Base-by-base conservation (phyloP, 225 moss, liverwort and hornwort genomes). In the Antitrichia curtipendula region DNA sequence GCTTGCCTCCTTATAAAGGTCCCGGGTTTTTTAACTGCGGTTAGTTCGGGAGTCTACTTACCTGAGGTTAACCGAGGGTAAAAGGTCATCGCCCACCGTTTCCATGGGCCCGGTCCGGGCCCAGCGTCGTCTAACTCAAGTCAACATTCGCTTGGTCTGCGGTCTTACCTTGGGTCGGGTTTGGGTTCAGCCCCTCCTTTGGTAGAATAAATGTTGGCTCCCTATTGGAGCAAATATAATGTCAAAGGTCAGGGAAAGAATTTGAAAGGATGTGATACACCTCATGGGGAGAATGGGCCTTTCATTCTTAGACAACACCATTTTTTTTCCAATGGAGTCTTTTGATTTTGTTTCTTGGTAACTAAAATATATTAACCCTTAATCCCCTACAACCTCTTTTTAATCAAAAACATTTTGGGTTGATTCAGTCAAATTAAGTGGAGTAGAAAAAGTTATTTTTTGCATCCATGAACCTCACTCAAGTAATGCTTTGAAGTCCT, bases 11-110 rank as follows among this genome's bases (percentile, higher is more conserved):
- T 93, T 93, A 85, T 91, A 34, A 61, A 74, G 74, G 74, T 50
- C 74, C 84, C 6, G 0, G 11, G 29, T 16, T 77, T 84, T n/a
- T 90, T 87, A 88, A 86, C 84, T 4, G 43, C 1, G 58, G 89
- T 78, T 57, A 85, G 1, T 75, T 15, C 66, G 3, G 68, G 23
- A 3, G 18, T 10, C 16, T 12, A 9, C 14, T 80, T 47, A 61
- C 43, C 32, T 25, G 22, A 10, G 87, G 72, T 64, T 28, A 73
- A 41, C 3, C 45, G 53, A 0, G 7, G 65, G 75, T 89, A 88
- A 92, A 43, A 57, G 70, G 70, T n/a, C 81, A 75, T 74, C 75
- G 53, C 82, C 92, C 90, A 88, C 92, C 90, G 88, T 92, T 92
- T 92, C 70, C 6, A 15, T 70, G 91, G 91, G 81, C 53, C 83